Base-by-base conservation (phyloP, 352 stramenopile genomes). In the Aphanomyces cochlioides region DNA sequence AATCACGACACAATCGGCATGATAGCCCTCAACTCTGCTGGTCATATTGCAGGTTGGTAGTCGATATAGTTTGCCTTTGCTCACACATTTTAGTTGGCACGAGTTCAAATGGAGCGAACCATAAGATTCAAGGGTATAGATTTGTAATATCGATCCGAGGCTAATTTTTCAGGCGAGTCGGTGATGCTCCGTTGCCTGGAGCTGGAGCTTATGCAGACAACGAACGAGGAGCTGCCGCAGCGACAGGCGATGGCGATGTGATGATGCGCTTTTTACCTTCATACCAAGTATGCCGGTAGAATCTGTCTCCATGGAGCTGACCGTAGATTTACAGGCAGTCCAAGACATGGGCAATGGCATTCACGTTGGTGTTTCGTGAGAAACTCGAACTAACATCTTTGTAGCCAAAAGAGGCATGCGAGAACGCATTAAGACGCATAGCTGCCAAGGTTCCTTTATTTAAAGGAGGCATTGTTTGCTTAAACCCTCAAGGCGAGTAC, bases 1-100 rank as follows among this genome's bases (percentile, higher is more conserved):
- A 97, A 96, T 66, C 90, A 97, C 74, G 90, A 97, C 65, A 97
- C 90, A 6, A 96, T 97, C 65, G 90, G 90, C 12, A 97, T 97
- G 85, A 78, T 95, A 12, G 83, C 75, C 56, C 72, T 95, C 8
- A 79, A 72, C n/a, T 67, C 77, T 28, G 73, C 77, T 67, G 85
- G 83, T 0, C 76, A 85, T 59, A 92, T 95, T 79, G 81, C 85
- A 64, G 79, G 80, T 82, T 10, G 0, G 28, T 28, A 28, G 2
- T 28, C 2, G 28, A 28, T 28, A 28, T 28, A 28, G 28, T 28
- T 28, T 28, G 28, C 28, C 0, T 28, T 28, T 28, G 28, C 28
- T 28, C 28, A 28, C 28, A 28, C 28, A 28, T 28, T 72, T 10
- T 58, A 87, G 87, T 84, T 38, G 90, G 90, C 3, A 92, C 88